Conservation (phyloP, 305 asterid genomes). For the Rubia occidens region DNA sequence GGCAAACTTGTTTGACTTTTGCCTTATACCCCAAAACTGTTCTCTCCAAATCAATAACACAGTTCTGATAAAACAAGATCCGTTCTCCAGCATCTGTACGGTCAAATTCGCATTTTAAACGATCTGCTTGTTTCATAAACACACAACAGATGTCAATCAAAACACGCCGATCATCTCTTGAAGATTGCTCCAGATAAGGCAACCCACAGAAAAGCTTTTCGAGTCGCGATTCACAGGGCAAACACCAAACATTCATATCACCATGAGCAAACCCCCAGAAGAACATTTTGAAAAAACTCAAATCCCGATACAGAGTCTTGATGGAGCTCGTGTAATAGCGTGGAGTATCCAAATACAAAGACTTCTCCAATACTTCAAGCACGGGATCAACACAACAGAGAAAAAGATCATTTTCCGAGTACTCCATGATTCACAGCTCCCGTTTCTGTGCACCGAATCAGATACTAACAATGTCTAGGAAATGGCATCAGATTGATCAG, state of each 20-base stretch:
- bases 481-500: too few relatives aligned
- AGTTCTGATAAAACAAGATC: not conserved
- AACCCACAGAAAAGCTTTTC: not conserved
- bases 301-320: not conserved
- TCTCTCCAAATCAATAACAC: not conserved
- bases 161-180: not conserved
- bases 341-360: not conserved
- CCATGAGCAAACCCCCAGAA: not conserved
- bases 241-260: too few relatives aligned
- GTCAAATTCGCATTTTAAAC: not conserved
- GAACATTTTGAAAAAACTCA: not conserved
- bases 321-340: not conserved
- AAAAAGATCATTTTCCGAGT: too few relatives aligned
- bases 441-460: too few relatives aligned
- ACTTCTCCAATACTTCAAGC: not conserved
- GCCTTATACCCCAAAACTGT: not conserved
- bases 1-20: not conserved
- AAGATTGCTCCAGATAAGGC: not conserved
- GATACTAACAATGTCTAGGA: too few relatives aligned
- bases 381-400: conserved; percentile 1
- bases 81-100: not conserved
- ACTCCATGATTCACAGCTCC: too few relatives aligned
- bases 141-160: not conserved
- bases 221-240: too few relatives aligned
- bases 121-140: not conserved